Evolutionary conservation across 1,139 yeast species (phyloP).

Genomic region (Diutina scorzettiae): DNA sequence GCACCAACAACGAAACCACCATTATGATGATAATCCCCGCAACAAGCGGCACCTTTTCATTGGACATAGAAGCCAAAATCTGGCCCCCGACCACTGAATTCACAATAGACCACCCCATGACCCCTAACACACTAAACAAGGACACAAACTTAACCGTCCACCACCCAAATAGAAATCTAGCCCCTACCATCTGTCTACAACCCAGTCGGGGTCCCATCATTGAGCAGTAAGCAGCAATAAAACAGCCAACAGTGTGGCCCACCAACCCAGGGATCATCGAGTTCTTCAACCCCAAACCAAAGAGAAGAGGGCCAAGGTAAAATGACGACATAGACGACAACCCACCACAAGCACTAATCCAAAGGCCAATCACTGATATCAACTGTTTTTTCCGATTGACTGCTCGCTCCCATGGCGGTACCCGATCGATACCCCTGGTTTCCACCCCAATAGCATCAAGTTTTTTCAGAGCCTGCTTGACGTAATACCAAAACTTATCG

Average conservation of each 20-base stretch:
- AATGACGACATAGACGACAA: constrained; percentile 76
- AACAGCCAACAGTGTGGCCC: constrained; percentile 57
- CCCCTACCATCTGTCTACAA: constrained; percentile 75
- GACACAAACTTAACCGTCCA: constrained; percentile 70
- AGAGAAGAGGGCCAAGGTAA: constrained; percentile 61
- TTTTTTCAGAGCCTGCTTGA: constrained; percentile 1
- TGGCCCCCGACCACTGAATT: constrained; percentile 83
- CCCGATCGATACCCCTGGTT: constrained; percentile 70
- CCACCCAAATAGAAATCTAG: constrained; percentile 72
- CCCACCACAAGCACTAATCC: constrained; percentile 82
- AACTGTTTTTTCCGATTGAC: constrained; percentile 36
- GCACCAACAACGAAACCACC: constrained; percentile 48
- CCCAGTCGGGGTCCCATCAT: constrained; percentile 85
- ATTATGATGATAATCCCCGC: constrained; percentile 68
- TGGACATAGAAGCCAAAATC: constrained; percentile 51
- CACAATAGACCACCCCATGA: constrained; percentile 81
- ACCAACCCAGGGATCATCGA: constrained; percentile 48
- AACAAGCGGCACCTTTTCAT: constrained; percentile 52
- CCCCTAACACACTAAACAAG: constrained; percentile 56
- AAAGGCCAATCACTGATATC: constrained; percentile 55
- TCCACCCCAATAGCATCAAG: constrained; percentile 49
- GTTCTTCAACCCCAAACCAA: constrained; percentile 53
- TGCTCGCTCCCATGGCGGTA: constrained; percentile 57
- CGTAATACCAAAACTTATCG: neutral
- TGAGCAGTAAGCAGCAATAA: constrained; percentile 70